Evolutionary conservation across 208 protist species (phyloP).

Genomic region (Herpetomonas tarakana): DNA sequence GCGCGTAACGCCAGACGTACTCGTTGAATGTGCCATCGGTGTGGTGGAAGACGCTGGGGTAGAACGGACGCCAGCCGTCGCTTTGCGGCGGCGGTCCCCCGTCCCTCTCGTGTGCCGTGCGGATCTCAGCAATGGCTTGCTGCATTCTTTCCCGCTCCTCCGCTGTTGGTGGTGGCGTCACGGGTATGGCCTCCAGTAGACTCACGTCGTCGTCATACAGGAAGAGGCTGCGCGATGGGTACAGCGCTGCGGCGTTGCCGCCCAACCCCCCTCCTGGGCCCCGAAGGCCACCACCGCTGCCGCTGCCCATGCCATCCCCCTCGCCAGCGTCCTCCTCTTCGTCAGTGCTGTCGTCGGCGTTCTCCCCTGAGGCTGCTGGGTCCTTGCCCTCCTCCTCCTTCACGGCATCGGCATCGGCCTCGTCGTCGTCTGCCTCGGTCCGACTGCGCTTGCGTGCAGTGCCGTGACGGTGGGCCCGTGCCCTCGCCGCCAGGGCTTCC

Average conservation of each 20-base stretch:
- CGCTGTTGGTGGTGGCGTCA: conserved; percentile 30
- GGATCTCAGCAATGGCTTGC: conserved; percentile 1
- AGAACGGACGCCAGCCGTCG: conserved; percentile 11
- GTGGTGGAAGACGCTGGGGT: conserved; percentile 85
- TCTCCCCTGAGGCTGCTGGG: neutral
- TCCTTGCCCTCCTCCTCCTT: conserved; percentile 9
- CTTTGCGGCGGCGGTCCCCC: neutral
- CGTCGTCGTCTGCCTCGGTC: conserved; percentile 12
- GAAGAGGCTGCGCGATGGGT: conserved; percentile 30
- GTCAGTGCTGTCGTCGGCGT: neutral
- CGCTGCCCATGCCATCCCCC: too few species aligned
- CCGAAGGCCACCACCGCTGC: too few species aligned
- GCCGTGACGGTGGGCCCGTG: neutral
- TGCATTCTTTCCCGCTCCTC: conserved; percentile 27
- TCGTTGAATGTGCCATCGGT: conserved; percentile 76
- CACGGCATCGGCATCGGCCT: conserved; percentile 13
- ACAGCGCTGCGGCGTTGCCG: conserved; percentile 20
- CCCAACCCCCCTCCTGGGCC: neutral
- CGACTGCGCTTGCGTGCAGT: neutral
- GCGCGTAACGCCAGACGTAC: conserved; percentile 71
- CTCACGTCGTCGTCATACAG: conserved; percentile 1
- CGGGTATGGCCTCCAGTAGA: conserved; percentile 37
- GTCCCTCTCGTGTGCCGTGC: neutral
- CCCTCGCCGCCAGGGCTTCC: neutral
- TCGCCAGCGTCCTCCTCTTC: too few species aligned